phyloP scores from a whole-genome alignment of 768 basidiomycete genomes.

The Paxillus involutus region DNA sequence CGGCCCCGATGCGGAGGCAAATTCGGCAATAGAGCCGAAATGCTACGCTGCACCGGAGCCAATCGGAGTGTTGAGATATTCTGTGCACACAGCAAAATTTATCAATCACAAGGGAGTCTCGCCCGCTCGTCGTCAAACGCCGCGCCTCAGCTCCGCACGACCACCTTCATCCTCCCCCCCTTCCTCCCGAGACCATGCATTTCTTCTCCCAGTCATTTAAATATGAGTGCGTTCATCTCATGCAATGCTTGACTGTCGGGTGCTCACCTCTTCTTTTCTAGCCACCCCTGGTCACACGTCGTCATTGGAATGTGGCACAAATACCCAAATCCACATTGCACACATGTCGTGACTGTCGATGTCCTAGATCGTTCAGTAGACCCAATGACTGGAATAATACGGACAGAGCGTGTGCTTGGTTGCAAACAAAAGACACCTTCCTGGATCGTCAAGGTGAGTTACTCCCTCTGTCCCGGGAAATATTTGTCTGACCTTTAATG shows the following conservation, averaged over 20 bases:
- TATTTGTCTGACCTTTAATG: constrained; percentile 3
- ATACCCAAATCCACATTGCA: constrained; percentile 92
- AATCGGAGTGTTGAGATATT: constrained; percentile 25
- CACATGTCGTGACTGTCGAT: constrained; percentile 85
- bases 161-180: constrained; percentile 18
- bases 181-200: constrained; percentile 55
- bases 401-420: constrained; percentile 87
- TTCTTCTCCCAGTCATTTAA: constrained; percentile 84
- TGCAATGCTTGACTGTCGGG: neutral
- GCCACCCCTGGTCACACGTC: constrained; percentile 89
- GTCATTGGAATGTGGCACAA: constrained; percentile 94
- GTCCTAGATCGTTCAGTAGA: constrained; percentile 84
- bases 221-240: constrained; percentile 66
- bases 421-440: constrained; percentile 89
- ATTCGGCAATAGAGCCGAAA: neutral
- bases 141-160: constrained; percentile 18
- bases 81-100: constrained; percentile 13
- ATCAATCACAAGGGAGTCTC: neutral
- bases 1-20: neutral
- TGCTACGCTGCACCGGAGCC: constrained; percentile 23
- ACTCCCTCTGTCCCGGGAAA: neutral
- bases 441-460: constrained; percentile 90
- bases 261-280: constrained; percentile 31
- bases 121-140: constrained; percentile 11
- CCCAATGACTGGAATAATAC: constrained; percentile 81